Percentiles rank a stretch among this genome's conserved stretches.
phyloP scores from a whole-genome alignment of 345 rosid genomes.

The Toxicodendron radicans region DNA sequence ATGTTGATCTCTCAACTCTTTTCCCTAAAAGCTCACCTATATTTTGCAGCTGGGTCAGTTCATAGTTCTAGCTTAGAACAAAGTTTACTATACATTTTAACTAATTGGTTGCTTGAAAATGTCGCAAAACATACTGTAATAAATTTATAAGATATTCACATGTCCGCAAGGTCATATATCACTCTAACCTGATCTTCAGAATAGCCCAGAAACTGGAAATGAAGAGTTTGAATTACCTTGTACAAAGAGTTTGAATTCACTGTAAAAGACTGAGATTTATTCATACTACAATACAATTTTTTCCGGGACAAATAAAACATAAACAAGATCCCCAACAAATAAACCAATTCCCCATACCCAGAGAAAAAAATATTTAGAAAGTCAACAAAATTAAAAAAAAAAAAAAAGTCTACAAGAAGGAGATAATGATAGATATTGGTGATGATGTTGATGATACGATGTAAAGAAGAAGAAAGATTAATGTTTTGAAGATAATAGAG shows the following conservation, averaged over 20 bases:
- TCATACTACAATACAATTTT: conserved; percentile 23
- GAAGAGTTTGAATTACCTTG: not conserved
- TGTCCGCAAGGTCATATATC: conserved; percentile 2
- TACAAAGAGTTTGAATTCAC: not conserved
- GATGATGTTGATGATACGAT: not conserved
- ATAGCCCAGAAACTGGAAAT: conserved; percentile 9
- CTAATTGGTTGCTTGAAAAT: not conserved
- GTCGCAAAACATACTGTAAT: not conserved
- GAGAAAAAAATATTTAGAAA: conserved; percentile 4
- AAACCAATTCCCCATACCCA: conserved; percentile 41
- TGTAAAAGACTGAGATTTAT: conserved; percentile 18
- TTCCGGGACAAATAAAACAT: not conserved
- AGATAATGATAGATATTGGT: not conserved
- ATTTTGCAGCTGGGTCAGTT: not conserved
- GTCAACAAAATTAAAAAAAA: conserved; percentile 11
- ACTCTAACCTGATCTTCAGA: conserved; percentile 6
- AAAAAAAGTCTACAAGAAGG: conserved; percentile 1
- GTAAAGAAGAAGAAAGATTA: not conserved
- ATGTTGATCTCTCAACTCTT: not conserved
- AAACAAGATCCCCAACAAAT: conserved; percentile 32
- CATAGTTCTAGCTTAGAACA: not conserved
- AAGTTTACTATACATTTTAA: too few relatives aligned
- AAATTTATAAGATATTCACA: not conserved
- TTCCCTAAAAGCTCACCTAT: not conserved
- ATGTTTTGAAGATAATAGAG: not conserved